phyloP scores from a whole-genome alignment of 1,284 basidiomycete genomes.

The Fistulinella cinereoalba region DNA sequence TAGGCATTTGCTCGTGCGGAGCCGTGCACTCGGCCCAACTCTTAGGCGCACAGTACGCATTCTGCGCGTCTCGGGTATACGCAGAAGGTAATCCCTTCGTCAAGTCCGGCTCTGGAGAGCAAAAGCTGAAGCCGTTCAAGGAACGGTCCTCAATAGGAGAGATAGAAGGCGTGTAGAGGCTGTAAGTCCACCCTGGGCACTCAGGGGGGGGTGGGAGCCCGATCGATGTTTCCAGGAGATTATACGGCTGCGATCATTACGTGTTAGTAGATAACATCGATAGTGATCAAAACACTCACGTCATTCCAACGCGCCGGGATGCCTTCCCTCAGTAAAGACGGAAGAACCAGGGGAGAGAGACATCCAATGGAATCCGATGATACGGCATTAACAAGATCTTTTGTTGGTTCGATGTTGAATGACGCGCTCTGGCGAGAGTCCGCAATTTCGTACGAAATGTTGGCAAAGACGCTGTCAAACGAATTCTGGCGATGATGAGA shows the following conservation, averaged over 20 bases:
- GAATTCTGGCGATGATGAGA: slow-evolving; percentile 21
- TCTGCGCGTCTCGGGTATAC: slow-evolving; percentile 18
- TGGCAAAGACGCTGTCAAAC: slow-evolving; percentile 30
- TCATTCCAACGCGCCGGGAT: slow-evolving; percentile 36
- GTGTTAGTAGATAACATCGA: slow-evolving; percentile 14
- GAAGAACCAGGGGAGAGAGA: slow-evolving; percentile 32
- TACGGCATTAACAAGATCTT: slow-evolving; percentile 22
- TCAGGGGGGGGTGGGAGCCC: slow-evolving; percentile 29
- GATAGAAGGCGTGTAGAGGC: slow-evolving; percentile 19
- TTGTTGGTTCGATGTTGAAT: slow-evolving; percentile 17
- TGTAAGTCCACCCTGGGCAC: slow-evolving; percentile 25
- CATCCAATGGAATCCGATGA: slow-evolving; percentile 23
- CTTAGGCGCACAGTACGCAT: slow-evolving; percentile 23
- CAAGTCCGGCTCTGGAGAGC: slow-evolving; percentile 15
- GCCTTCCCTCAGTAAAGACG: slow-evolving; percentile 29
- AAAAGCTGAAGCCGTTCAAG: slow-evolving; percentile 20
- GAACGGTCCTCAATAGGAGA: slow-evolving; percentile 28
- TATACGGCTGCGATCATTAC: slow-evolving; percentile 32
- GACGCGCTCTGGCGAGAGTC: slow-evolving; percentile 18
- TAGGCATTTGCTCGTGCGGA: slow-evolving; percentile 23
- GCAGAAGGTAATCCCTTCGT: slow-evolving; percentile 10
- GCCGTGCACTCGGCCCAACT: slow-evolving; percentile 26
- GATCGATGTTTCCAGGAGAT: slow-evolving; percentile 33
- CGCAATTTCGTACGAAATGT: slow-evolving; percentile 32
- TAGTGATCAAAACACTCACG: slow-evolving; percentile 26